phyloP scores from a whole-genome alignment of 2,329 filamentous ascomycete species.

The Dothistroma septosporum region DNA sequence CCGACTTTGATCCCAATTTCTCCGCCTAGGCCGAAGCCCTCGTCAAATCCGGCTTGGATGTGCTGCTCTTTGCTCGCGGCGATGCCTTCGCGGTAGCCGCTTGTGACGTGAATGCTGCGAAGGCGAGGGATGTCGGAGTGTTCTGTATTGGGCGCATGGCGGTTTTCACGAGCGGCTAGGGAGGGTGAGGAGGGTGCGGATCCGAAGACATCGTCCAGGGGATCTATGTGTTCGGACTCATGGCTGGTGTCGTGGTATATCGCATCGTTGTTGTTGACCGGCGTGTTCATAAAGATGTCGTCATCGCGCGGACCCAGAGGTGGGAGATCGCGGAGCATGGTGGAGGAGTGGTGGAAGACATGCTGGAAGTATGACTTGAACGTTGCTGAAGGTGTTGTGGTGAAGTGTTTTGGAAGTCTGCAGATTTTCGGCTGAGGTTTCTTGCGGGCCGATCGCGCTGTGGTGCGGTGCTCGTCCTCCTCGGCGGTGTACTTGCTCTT shows the following conservation, averaged over 20 bases:
- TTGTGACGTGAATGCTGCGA: slow-evolving; percentile 71
- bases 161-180: slow-evolving; percentile 3
- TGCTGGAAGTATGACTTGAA: background rate
- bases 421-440: background rate
- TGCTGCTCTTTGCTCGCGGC: slow-evolving; percentile 67
- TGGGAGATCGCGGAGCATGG: slow-evolving; percentile 32
- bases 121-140: slow-evolving; percentile 71
- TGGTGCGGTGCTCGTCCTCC: background rate
- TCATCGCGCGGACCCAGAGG: slow-evolving; percentile 16
- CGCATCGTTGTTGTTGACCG: slow-evolving; percentile 2
- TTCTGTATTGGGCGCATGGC: slow-evolving; percentile 1
- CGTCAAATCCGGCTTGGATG: slow-evolving; percentile 86
- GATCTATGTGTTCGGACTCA: slow-evolving; percentile 15
- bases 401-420: background rate
- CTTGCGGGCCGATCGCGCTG: background rate
- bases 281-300: slow-evolving; percentile 21
- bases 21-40: slow-evolving; percentile 80
- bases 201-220: slow-evolving; percentile 47
- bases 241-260: slow-evolving; percentile 3
- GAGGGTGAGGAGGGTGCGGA: slow-evolving; percentile 41
- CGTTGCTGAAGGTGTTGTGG: background rate
- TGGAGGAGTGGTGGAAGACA: background rate
- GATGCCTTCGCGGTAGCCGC: slow-evolving; percentile 88
- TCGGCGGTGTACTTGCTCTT: too few species aligned
- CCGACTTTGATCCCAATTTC: slow-evolving; percentile 72